phyloP scores from a whole-genome alignment of 805 yeast species.

The Candida orba region DNA sequence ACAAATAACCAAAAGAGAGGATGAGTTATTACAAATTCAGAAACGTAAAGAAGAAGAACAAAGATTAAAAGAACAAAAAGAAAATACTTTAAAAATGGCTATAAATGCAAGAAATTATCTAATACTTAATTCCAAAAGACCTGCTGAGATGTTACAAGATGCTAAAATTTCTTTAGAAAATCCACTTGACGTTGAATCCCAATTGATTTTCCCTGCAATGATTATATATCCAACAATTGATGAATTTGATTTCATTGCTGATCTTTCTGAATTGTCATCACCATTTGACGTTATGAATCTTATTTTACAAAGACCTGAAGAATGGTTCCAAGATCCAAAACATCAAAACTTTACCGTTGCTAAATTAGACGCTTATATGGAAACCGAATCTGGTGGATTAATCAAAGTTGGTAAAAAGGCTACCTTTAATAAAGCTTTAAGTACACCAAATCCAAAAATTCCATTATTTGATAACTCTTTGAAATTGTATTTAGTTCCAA shows the following conservation, averaged over 20 bases:
- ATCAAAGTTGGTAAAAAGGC: conserved; percentile 78
- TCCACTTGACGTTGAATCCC: conserved; percentile 62
- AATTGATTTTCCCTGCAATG: conserved; percentile 74
- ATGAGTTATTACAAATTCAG: conserved; percentile 24
- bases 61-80: conserved; percentile 33
- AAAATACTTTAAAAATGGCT: conserved; percentile 48
- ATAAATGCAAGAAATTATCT: conserved; percentile 50
- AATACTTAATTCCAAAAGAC: conserved; percentile 41
- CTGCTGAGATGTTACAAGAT: conserved; percentile 50
- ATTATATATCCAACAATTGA: conserved; percentile 75
- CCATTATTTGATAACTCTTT: conserved; percentile 74
- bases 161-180: conserved; percentile 55
- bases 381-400: conserved; percentile 76
- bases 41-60: conserved; percentile 26
- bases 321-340: conserved; percentile 56
- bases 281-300: conserved; percentile 55
- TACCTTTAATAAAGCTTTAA: conserved; percentile 55
- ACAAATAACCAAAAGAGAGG: conserved; percentile 34
- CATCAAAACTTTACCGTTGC: conserved; percentile 52
- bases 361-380: conserved; percentile 69
- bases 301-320: conserved; percentile 58
- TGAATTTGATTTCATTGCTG: conserved; percentile 77
- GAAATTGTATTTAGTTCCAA: conserved; percentile 75
- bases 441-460: conserved; percentile 53
- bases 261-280: conserved; percentile 64